Evolutionary conservation across 148 eudicot species (phyloP), one percentile per base, ranked within the genome.

Genomic region (Suaeda aralocaspica): DNA sequence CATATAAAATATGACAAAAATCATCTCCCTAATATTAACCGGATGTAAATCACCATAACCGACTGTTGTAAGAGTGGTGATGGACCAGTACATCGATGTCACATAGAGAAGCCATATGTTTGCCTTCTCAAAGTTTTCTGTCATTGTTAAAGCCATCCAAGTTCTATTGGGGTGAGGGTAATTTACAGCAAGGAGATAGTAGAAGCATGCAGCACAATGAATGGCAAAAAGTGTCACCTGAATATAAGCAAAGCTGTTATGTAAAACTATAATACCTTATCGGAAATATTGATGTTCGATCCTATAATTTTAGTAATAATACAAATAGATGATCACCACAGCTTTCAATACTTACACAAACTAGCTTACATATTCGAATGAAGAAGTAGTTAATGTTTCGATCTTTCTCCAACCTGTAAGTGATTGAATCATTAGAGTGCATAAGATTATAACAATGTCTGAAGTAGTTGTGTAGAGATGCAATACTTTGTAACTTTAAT

Each of bases 1-100:
- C 96, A 89, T 85, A 76, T 76, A 92, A 65, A 82, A 82, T 18
- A 83, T 80, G 77, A 61, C 84, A 63, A 89, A 92, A 31, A 87
- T 18, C 97, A 81, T 92, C 78, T 92, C 97, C 64, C 74, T 21
- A 41, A 62, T 61, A 76, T 87, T 87, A 30, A 84, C 91, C 39
- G 97, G 82, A 71, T 92, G 97, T 48, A 89, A 67, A 81, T 92
- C 97, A 74, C 97, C 97, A 75, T 92, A 92, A 19, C 97, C 97
- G 7, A 84, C 80, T 0, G 96, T 89, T 2, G 96, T 69, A 25
- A 83, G 88, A 5, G 97, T 92, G 70, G 89, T 86, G 42, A 89
- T 89, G 46, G 97, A 89, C 96, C 96, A 92, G 70, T 92, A 92
- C 41, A 92, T 70, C 18, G 96, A 77, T 9, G 80, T 82, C 14